Evolutionary conservation across 225 moss, liverwort and hornwort genomes (phyloP).

Genomic region (Marchantia polymorpha): DNA sequence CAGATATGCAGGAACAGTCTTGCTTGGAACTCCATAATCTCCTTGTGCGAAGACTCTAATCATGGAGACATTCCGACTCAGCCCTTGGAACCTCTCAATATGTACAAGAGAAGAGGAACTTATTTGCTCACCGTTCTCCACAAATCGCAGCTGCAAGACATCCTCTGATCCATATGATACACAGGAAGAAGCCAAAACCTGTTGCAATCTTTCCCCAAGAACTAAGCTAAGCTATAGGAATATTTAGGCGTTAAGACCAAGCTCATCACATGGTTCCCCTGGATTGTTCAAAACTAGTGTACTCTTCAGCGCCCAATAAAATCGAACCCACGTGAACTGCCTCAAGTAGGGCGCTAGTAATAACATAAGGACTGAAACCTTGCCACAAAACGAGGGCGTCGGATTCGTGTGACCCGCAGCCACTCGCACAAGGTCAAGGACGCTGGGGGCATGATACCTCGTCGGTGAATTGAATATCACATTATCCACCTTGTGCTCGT

Average conservation of each 20-base stretch:
- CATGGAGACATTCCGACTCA: slow-evolving; percentile 10
- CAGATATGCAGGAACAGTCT: slow-evolving; percentile 11
- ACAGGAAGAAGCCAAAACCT: slow-evolving; percentile 33
- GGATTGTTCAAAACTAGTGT: slow-evolving; percentile 62
- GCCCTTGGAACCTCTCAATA: slow-evolving; percentile 35
- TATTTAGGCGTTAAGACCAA: slow-evolving; percentile 54
- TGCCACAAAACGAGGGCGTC: slow-evolving; percentile 81
- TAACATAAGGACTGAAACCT: slow-evolving; percentile 35
- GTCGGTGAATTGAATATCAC: slow-evolving; percentile 72
- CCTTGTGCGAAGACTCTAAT: slow-evolving; percentile 19
- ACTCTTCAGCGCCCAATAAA: slow-evolving; percentile 85
- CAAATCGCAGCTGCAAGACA: slow-evolving; percentile 40
- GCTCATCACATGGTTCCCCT: slow-evolving; percentile 42
- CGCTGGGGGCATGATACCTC: slow-evolving; percentile 62
- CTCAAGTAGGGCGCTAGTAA: slow-evolving; percentile 60
- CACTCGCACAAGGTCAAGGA: slow-evolving; percentile 76
- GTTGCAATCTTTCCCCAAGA: slow-evolving; percentile 4
- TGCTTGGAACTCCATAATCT: slow-evolving; percentile 23
- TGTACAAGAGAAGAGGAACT: slow-evolving; percentile 44
- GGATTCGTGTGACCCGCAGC: slow-evolving; percentile 74
- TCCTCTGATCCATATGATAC: slow-evolving; percentile 36
- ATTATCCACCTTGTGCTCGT: slow-evolving; percentile 92
- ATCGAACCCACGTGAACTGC: slow-evolving; percentile 94
- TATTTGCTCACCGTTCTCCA: slow-evolving; percentile 26
- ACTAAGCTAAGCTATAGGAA: slow-evolving; percentile 5